Evolutionary conservation across 441 rosid species (phyloP), one percentile per base, ranked within the genome.

Genomic region (Erodium chrysanthum): DNA sequence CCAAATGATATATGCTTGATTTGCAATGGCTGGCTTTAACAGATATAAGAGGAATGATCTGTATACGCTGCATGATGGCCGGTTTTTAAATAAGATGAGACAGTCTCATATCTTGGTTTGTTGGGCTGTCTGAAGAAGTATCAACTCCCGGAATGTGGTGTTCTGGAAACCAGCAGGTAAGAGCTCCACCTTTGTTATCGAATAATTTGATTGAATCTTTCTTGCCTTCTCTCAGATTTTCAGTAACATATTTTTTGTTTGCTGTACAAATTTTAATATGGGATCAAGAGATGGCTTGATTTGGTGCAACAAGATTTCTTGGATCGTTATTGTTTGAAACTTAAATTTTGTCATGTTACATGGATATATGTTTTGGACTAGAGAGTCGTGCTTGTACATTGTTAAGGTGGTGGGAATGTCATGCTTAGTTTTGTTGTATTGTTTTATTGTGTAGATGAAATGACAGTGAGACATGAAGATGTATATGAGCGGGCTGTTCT

Each of bases 71-170:
- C 61, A 18, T 21, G 61, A 56, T 56, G 3, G 63, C 63, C 29
- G 33, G 68, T 87, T 58, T 11, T 8, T 22, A 15, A 12, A 60
- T 37, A 37, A 37, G 25, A 25, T 21, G 7, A 23, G 78, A 68
- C 78, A 11, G 42, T 37, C 42, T 46, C 63, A 31, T 76, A 48
- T 70, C 66, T 74, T 73, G 74, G 77, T 75, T 76, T 54, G 11
- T 67, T 74, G 70, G 65, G 77, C 75, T 52, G 75, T 80, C 77
- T 73, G 77, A 70, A 68, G 79, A 77, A 72, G 82, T 78, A 71
- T 70, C 70, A 69, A 66, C 80, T 79, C 78, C 70, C 12, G 50
- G 58, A 73, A 77, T 77, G 64, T 29, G 42, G 77, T 73, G 76
- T 22, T 79, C 78, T 70, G 46, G 75, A 60, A 75, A 72, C 71